Evolutionary conservation across 169 alveolate genomes (phyloP).

Genomic region (Miamiensis avidus): DNA sequence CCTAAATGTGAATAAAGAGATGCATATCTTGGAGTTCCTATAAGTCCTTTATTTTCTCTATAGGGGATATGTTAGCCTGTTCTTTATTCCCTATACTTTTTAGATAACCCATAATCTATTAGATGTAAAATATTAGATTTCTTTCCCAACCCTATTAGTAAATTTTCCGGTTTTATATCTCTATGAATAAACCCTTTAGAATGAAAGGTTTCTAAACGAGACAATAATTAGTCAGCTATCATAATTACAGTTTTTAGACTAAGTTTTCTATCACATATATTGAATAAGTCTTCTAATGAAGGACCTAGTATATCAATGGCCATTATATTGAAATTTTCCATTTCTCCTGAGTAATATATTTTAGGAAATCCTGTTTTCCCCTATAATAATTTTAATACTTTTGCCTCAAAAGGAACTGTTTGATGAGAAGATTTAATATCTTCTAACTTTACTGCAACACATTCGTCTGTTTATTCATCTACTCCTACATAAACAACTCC

Average conservation of each 20-base stretch:
- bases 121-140: constrained; percentile 36
- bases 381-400: constrained; percentile 29
- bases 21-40: constrained; percentile 80
- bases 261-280: constrained; percentile 55
- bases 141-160: constrained; percentile 60
- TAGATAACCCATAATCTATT: constrained; percentile 77
- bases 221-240: constrained; percentile 62
- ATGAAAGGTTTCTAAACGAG: constrained; percentile 67
- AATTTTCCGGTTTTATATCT: constrained; percentile 84
- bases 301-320: constrained; percentile 78
- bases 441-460: constrained; percentile 51
- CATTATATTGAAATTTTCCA: constrained; percentile 31
- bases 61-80: constrained; percentile 74
- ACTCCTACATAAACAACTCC: constrained; percentile 74
- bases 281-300: constrained; percentile 64
- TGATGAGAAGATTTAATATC: constrained; percentile 45
- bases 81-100: constrained; percentile 62
- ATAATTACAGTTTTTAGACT: constrained; percentile 62
- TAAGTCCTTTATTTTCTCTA: constrained; percentile 53
- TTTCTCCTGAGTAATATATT: constrained; percentile 13
- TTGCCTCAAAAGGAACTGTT: constrained; percentile 50
- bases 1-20: constrained; percentile 72
- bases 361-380: constrained; percentile 26
- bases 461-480: constrained; percentile 67
- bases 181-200: constrained; percentile 70